Evolutionary conservation across 2,329 filamentous ascomycete genomes (phyloP).

Genomic region (Hypoxylon sp.): DNA sequence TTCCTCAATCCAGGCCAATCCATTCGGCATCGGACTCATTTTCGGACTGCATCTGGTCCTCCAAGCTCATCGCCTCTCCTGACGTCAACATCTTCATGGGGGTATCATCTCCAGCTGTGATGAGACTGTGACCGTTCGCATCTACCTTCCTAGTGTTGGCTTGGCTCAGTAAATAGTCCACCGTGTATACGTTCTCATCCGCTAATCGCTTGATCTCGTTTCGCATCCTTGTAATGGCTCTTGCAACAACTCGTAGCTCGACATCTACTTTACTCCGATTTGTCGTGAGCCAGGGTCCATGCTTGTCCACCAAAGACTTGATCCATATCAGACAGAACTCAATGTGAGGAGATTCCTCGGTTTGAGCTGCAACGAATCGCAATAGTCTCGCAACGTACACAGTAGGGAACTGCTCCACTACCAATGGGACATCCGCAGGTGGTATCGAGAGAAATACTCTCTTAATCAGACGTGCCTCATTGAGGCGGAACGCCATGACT

Average conservation of each 20-base stretch:
- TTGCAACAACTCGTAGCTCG: slow-evolving; percentile 85
- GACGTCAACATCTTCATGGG: slow-evolving; percentile 48
- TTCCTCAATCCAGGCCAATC: slow-evolving; percentile 53
- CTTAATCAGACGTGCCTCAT: slow-evolving; percentile 85
- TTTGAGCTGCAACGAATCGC: slow-evolving; percentile 88
- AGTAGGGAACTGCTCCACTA: slow-evolving; percentile 83
- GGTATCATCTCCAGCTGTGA: slow-evolving; percentile 42
- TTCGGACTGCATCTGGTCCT: slow-evolving; percentile 45
- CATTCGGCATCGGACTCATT: slow-evolving; percentile 51
- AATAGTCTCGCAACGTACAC: slow-evolving; percentile 90
- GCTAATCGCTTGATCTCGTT: slow-evolving; percentile 86
- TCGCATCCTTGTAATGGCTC: slow-evolving; percentile 84
- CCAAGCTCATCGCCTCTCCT: slow-evolving; percentile 37
- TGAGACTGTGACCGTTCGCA: slow-evolving; percentile 22
- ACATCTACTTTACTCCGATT: slow-evolving; percentile 84
- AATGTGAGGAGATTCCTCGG: slow-evolving; percentile 91
- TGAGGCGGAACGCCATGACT: slow-evolving; percentile 97
- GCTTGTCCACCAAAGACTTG: slow-evolving; percentile 82
- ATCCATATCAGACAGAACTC: slow-evolving; percentile 97
- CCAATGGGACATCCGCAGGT: slow-evolving; percentile 78
- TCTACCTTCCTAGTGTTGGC: slow-evolving; percentile 51
- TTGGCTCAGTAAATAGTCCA: slow-evolving; percentile 82
- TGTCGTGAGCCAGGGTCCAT: slow-evolving; percentile 88
- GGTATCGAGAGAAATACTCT: slow-evolving; percentile 90
- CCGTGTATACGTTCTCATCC: slow-evolving; percentile 89